Percentiles rank a stretch among this genome's conserved stretches.
Conservation (phyloP, 1,284 basidiomycete genomes). For the Sutorius eximius region DNA sequence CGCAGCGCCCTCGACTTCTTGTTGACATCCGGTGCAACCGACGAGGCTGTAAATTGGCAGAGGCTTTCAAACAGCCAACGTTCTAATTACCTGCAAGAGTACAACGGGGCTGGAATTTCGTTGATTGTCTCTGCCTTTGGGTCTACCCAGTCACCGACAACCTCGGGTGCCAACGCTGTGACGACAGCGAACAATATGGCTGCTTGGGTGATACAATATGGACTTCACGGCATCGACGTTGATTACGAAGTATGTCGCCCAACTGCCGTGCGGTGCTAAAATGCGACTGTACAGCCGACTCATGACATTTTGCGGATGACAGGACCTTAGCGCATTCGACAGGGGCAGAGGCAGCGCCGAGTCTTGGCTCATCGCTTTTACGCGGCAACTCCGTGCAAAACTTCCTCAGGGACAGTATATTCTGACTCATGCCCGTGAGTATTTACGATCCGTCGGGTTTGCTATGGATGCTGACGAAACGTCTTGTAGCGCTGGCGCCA, state of each 20-base stretch:
- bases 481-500: constrained; percentile 27
- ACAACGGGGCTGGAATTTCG: constrained; percentile 56
- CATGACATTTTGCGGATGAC: not conserved
- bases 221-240: constrained; percentile 57
- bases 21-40: constrained; percentile 42
- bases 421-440: constrained; percentile 41
- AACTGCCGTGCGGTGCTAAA: too few relatives aligned
- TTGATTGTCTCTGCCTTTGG: constrained; percentile 60
- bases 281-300: not conserved
- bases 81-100: constrained; percentile 43
- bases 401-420: constrained; percentile 41
- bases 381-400: constrained; percentile 36
- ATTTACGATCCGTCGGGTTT: not conserved
- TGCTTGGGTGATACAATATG: constrained; percentile 48
- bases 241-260: constrained; percentile 48
- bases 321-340: constrained; percentile 52
- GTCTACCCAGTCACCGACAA: constrained; percentile 44
- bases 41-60: constrained; percentile 46
- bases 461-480: constrained; percentile 3
- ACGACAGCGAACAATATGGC: constrained; percentile 48
- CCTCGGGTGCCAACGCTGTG: constrained; percentile 40
- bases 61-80: constrained; percentile 44
- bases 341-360: constrained; percentile 40
- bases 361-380: constrained; percentile 47
- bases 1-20: constrained; percentile 37